Evolutionary conservation across 2,329 filamentous ascomycete genomes (phyloP), one percentile per base, ranked within the genome.

Genomic region (Fusarium guadeloupense): DNA sequence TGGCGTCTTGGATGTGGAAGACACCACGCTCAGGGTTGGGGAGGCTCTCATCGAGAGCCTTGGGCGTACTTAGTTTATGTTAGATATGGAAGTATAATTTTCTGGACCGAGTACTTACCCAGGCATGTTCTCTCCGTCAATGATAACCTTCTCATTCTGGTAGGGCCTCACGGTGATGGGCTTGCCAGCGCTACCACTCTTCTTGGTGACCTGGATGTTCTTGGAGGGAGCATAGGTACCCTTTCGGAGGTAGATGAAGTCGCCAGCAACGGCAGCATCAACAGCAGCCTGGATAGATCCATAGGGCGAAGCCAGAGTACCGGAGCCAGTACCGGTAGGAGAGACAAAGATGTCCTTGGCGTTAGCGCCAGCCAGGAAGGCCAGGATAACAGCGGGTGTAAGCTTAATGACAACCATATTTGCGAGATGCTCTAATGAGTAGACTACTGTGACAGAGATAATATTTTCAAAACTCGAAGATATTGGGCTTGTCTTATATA

Each of bases 151-250:
- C 58, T 83, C 80, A 6, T 64, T 67, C 10, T 72, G 67, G 53
- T 81, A 82, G 0, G 79, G 72, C 13, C 72, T 71, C 25, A 83
- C 65, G 0, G 77, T 79, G 41, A 78, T 78, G 2, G 78, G 79
- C 3, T 73, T 69, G 0, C 73, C 70, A 13, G 71, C 60, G 1
- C 75, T 79, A 21, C 80, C 80, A 28, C 74, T 76, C 50, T 78
- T 78, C 37, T 71, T 77, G n/a, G n/a, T n/a, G 67, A 83, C 74
- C 62, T 82, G 78, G 39, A 83, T 80, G 66, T 82, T 83, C 30
- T 74, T 75, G 1, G 76, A 77, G 0, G 76, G 77, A 34, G 73
- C 69, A 69, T 82, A 82, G n/a, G 73, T 80, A 47, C 80, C 79
- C 9, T 79, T 78, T 8, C 77, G 76, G 4, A 82, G 71, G 38